Percentiles rank a stretch among this genome's conserved stretches.
Conservation (phyloP, 257 asterid genomes). For the Solanum arcanum region DNA sequence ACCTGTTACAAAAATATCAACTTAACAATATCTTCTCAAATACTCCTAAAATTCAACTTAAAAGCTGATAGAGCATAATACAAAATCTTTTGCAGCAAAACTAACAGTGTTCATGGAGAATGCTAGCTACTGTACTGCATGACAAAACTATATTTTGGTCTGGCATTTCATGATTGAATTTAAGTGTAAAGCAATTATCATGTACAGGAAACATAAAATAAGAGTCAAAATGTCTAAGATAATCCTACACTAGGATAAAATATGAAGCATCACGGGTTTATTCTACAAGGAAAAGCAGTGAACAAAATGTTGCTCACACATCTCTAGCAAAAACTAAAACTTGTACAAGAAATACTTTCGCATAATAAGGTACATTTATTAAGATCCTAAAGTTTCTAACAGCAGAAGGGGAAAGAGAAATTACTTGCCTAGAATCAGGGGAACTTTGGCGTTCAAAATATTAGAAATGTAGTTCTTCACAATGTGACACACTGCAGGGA, state of each 20-base stretch:
- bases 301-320: not conserved
- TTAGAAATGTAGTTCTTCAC: constrained; percentile 79
- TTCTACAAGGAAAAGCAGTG: not conserved
- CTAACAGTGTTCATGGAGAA: not conserved
- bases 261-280: not conserved
- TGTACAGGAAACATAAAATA: not conserved
- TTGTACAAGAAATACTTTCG: not conserved
- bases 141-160: not conserved
- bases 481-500: constrained; percentile 62
- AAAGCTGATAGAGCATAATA: not conserved
- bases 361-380: not conserved
- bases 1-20: constrained; percentile 30
- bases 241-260: not conserved
- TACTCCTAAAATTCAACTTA: not conserved
- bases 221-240: not conserved
- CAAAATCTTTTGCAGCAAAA: not conserved
- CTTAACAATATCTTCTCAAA: not conserved
- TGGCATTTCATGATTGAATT: not conserved
- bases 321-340: not conserved
- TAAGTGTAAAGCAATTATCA: not conserved
- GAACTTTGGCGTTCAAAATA: constrained; percentile 58
- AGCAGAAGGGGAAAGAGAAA: not conserved
- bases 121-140: not conserved
- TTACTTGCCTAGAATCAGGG: constrained; percentile 65
- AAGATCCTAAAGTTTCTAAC: not conserved